Base-by-base conservation (phyloP, 176 grass and related monocot genomes). In the Oryza meyeriana region DNA sequence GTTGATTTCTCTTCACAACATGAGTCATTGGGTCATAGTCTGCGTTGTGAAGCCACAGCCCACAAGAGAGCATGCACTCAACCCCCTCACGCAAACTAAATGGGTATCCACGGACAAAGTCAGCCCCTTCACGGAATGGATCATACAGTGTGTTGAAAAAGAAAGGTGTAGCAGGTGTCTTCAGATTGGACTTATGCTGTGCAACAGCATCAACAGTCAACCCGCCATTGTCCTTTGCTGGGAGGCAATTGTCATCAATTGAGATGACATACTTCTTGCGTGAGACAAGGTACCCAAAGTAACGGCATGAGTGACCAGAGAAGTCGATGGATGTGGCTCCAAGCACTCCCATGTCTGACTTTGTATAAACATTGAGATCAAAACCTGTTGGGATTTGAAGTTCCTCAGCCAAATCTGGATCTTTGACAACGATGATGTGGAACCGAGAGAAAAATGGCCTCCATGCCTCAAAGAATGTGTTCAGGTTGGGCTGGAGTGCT, bases 71-170 rank as follows among this genome's bases (percentile, higher is more conserved):
- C 68, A 77, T 81, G 64, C 91, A 95, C 20, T 92, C 90, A n/a
- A 91, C 92, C 9, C 94, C 94, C 31, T 81, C 85, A 0, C 96
- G 90, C 88, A 95, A 69, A 77, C 96, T 99, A 66, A 99, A 99
- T 55, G 94, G 96, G 82, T 95, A 99, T 25, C 96, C 96, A 64
- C 96, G 96, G 72, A 99, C 96, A 71, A 99, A 99, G 71, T 99
- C 96, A 55, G 93, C 82, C 66, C 93, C 96, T 61, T 92, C 69
- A 7, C 88, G 72, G 86, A 76, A 99, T 44, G 93, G 96, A 61
- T 99, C 94, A 33, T 97, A 97, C 10, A 97, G 86, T 3, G 94
- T 97, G 86, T 97, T 97, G 91, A 97, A 97, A 77, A 97, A 97
- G 81, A 93, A 93, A 59, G 94, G 91, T 0, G 94, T 97, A 22